phyloP scores from a whole-genome alignment of 2,329 filamentous ascomycete species.

The Nannizziopsis arthrosporioides region DNA sequence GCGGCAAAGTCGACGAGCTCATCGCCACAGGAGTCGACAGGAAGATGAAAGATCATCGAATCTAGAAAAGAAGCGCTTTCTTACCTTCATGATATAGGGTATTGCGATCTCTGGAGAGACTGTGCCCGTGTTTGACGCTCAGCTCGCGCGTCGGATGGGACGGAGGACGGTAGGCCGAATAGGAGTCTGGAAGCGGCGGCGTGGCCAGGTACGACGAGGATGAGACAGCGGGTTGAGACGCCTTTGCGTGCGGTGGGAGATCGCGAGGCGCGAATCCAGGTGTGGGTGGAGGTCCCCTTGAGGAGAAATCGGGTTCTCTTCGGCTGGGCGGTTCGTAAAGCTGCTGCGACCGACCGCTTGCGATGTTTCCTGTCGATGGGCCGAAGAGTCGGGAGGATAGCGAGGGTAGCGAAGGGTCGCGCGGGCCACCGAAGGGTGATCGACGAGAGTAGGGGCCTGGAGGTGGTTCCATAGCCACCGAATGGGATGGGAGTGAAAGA shows the following conservation, averaged over 20 bases:
- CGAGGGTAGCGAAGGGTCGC: conserved; percentile 20
- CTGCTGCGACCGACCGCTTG: conserved; percentile 18
- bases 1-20: background rate
- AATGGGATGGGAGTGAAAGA: background rate
- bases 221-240: conserved; percentile 11
- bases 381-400: conserved; percentile 20
- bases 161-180: conserved; percentile 1
- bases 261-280: conserved; percentile 5
- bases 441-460: conserved; percentile 22
- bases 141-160: conserved; percentile 16
- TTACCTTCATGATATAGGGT: conserved; percentile 23
- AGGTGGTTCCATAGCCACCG: conserved; percentile 5
- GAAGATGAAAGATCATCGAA: conserved; percentile 2
- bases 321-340: conserved; percentile 17
- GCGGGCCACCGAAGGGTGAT: conserved; percentile 23
- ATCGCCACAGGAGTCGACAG: background rate
- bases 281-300: conserved; percentile 6
- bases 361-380: conserved; percentile 13
- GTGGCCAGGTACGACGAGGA: conserved; percentile 15
- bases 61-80: conserved; percentile 6
- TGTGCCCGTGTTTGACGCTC: conserved; percentile 17
- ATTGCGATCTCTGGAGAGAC: conserved; percentile 15
- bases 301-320: conserved; percentile 14
- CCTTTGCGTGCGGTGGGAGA: conserved; percentile 9
- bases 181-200: conserved; percentile 14